phyloP scores from a whole-genome alignment of 371 early-diverging fungal genomes.

The Apophysomyces elegans region DNA sequence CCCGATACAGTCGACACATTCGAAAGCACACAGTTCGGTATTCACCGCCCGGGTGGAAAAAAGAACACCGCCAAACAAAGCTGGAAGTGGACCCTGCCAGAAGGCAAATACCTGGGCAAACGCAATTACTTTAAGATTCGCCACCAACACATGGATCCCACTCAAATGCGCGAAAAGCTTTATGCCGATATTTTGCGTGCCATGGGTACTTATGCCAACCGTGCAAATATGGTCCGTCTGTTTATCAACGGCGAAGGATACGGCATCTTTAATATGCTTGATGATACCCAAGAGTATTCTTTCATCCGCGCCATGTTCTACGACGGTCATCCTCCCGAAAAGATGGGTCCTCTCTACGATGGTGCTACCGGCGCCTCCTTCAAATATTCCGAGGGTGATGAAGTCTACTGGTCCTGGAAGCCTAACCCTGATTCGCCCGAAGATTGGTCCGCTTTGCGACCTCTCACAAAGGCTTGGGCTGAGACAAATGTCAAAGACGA shows the following conservation, averaged over 20 bases:
- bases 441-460: slow-evolving; percentile 20
- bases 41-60: slow-evolving; percentile 60
- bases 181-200: slow-evolving; percentile 57
- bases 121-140: slow-evolving; percentile 61
- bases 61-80: slow-evolving; percentile 64
- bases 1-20: slow-evolving; percentile 47
- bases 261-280: slow-evolving; percentile 62
- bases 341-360: slow-evolving; percentile 55
- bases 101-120: slow-evolving; percentile 35
- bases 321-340: slow-evolving; percentile 42
- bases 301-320: slow-evolving; percentile 53
- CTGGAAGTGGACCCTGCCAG: slow-evolving; percentile 51
- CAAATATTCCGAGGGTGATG: slow-evolving; percentile 34
- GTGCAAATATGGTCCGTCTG: slow-evolving; percentile 57
- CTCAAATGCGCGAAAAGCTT: slow-evolving; percentile 63
- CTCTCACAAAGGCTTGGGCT: slow-evolving; percentile 31
- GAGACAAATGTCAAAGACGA: slow-evolving; percentile 37
- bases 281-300: slow-evolving; percentile 55
- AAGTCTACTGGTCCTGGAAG: slow-evolving; percentile 40
- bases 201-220: slow-evolving; percentile 52
- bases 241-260: slow-evolving; percentile 54
- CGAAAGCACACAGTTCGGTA: slow-evolving; percentile 37
- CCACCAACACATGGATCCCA: slow-evolving; percentile 64
- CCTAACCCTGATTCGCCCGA: slow-evolving; percentile 31
- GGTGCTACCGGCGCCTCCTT: slow-evolving; percentile 60